These are phyloP conservation scores for Penstemon eatonii DNA, from an alignment of 257 asterid genomes.

Conservation along the genomic window DNA sequence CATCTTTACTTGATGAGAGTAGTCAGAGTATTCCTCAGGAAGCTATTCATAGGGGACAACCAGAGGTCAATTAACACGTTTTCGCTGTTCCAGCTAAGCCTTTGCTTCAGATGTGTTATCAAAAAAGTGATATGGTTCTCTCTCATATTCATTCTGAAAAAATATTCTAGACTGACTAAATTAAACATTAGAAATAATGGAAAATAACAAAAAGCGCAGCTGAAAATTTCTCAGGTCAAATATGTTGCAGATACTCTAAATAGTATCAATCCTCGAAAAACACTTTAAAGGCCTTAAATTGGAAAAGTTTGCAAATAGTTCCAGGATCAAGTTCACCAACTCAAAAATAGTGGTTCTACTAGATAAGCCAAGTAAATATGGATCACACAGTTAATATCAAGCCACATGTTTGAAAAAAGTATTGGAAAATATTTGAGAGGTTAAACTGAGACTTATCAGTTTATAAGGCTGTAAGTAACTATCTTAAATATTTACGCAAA, in stretches of 20 bases:
- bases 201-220: too few relatives aligned
- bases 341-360: constrained; percentile 6
- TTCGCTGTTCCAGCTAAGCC: background rate
- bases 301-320: background rate
- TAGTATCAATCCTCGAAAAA: background rate
- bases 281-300: background rate
- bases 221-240: background rate
- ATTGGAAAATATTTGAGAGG: background rate
- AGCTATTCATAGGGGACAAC: background rate
- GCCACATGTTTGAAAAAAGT: background rate
- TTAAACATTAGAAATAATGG: background rate
- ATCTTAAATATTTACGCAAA: background rate
- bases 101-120: background rate
- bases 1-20: background rate
- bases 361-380: background rate
- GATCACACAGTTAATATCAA: background rate
- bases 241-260: background rate
- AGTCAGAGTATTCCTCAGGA: background rate
- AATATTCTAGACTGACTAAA: background rate
- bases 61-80: background rate
- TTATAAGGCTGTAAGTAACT: background rate
- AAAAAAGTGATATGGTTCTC: background rate
- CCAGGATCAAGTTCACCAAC: background rate
- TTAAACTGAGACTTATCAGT: background rate
- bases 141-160: background rate